phyloP scores from a whole-genome alignment of 805 yeast genomes.

The Ogataea kodamae region DNA sequence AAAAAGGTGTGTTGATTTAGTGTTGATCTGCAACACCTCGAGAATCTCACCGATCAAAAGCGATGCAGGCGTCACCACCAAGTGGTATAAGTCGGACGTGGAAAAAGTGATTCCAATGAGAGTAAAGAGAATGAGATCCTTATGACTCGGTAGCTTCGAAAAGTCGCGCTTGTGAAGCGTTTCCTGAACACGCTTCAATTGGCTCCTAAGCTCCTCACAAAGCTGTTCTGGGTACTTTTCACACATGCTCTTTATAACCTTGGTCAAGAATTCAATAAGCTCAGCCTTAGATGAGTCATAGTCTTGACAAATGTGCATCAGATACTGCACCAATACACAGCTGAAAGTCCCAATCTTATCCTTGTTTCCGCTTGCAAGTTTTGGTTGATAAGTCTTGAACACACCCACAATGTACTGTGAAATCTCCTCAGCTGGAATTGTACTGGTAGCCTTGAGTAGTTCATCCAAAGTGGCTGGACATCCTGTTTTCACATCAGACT shows the following conservation, averaged over 20 bases:
- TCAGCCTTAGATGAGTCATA: slow-evolving; percentile 26
- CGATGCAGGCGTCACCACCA: slow-evolving; percentile 80
- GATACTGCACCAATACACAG: slow-evolving; percentile 59
- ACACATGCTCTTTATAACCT: slow-evolving; percentile 53
- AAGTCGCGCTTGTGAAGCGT: slow-evolving; percentile 39
- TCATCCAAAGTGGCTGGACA: slow-evolving; percentile 53
- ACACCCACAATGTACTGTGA: slow-evolving; percentile 50
- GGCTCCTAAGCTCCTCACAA: slow-evolving; percentile 58
- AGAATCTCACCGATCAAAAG: slow-evolving; percentile 70
- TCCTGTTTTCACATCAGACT: slow-evolving; percentile 19
- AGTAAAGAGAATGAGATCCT: slow-evolving; percentile 66
- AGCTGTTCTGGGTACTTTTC: slow-evolving; percentile 62
- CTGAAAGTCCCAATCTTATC: slow-evolving; percentile 64
- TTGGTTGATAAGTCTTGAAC: slow-evolving; percentile 64
- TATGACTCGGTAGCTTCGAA: slow-evolving; percentile 34
- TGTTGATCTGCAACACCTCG: slow-evolving; percentile 43
- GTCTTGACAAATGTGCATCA: slow-evolving; percentile 44
- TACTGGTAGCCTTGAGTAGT: slow-evolving; percentile 34
- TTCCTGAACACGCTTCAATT: slow-evolving; percentile 52
- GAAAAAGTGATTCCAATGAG: slow-evolving; percentile 79
- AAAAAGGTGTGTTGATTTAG: slow-evolving; percentile 33
- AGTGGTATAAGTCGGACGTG: slow-evolving; percentile 93
- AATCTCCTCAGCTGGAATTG: slow-evolving; percentile 39
- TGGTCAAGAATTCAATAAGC: slow-evolving; percentile 37
- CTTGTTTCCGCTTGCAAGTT: slow-evolving; percentile 77